Base-by-base conservation (phyloP, 306 rosid genomes). In the Senna siamea region DNA sequence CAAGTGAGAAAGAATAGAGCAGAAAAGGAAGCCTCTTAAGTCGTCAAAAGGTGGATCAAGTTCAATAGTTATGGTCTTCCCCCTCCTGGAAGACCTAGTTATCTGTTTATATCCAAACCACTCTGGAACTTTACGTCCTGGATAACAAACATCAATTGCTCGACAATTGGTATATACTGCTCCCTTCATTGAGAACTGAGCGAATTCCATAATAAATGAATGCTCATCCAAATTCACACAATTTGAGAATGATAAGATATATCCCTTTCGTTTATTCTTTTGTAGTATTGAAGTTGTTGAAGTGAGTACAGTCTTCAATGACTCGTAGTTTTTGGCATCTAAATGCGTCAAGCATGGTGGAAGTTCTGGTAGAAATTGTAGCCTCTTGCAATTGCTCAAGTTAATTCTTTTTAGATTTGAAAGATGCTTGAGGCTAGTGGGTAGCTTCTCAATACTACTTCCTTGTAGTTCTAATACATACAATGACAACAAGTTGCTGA, bases 361-460 rank as follows among this genome's bases (percentile, higher is more conserved):
- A 56, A 75, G 57, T 41, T 41, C 34, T 23, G 72, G 58, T 7
- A 75, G 15, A 54, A 8, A 63, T 9, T 14, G 66, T 69, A 82
- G 80, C 20, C 60, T 63, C 20, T 0, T 0, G 41, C 82, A 76
- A 7, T 13, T 0, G 0, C 0, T 9, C 14, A 76, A 0, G 40
- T 13, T 9, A 54, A 68, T 32, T 11, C 12, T 22, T 22, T 54
- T 22, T 6, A 80, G 30, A 2, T 18, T 4, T 22, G 7, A 2
- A 18, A 80, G 77, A 15, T 62, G 7, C 43, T 38, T 75, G 30
- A 74, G 43, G 46, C 63, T 80, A 56, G 3, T 6, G 7, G 84
- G 84, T 55, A 80, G 60, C 2, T 7, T 70, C 56, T 44, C n/a
- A 2, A 75, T 13, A 48, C 0, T 61, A 57, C 74, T 75, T 62